phyloP scores from a whole-genome alignment of 2,329 filamentous ascomycete genomes.

The Fusarium tanahbumbuense region DNA sequence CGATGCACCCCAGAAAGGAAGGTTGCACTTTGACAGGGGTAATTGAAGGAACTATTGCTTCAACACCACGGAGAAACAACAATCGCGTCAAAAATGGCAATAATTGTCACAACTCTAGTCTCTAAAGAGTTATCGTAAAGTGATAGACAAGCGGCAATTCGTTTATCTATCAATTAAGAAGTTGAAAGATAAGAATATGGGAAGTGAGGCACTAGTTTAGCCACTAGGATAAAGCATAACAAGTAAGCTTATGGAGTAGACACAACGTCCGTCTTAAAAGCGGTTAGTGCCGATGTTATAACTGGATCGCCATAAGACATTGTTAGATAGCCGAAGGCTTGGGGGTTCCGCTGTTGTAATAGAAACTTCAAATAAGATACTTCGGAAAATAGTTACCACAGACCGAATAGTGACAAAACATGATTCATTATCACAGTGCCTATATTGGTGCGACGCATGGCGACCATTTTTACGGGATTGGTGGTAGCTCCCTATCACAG shows the following conservation, averaged over 20 bases:
- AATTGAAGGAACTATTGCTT: background rate
- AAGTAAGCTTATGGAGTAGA: background rate
- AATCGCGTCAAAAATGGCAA: background rate
- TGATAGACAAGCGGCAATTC: background rate
- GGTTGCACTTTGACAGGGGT: background rate
- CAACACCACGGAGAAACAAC: background rate
- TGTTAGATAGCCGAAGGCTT: background rate
- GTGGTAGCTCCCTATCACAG: too few species aligned
- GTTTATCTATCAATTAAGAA: background rate
- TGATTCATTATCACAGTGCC: rapidly evolving
- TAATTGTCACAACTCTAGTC: background rate
- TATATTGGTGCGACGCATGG: too few species aligned
- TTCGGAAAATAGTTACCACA: too few species aligned
- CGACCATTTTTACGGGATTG: too few species aligned
- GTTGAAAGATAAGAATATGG: background rate
- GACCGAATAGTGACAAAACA: too few species aligned
- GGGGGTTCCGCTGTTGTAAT: too few species aligned
- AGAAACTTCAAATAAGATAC: too few species aligned
- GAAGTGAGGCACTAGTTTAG: background rate
- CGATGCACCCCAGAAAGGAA: slow-evolving; percentile 7
- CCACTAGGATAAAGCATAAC: background rate
- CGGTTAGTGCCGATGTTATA: too few species aligned
- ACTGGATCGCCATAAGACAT: background rate
- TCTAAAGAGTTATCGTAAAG: background rate
- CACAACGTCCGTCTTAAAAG: background rate